These are phyloP conservation scores for Seiridium cupressi DNA, from an alignment of 2,329 filamentous ascomycete genomes.

Conservation along the genomic window DNA sequence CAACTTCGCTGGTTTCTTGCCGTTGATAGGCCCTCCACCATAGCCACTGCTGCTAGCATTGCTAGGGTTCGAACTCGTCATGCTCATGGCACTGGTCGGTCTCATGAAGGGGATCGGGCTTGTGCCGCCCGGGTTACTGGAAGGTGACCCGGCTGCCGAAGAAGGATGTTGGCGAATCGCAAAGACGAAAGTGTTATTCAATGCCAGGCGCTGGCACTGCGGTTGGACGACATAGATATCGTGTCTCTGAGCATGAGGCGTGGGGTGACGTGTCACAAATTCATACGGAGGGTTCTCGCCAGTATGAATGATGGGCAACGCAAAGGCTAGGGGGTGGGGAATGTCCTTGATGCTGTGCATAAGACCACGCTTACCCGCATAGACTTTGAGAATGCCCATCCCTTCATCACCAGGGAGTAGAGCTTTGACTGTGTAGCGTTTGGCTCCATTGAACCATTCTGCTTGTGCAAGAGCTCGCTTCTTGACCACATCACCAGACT, in stretches of 20 bases:
- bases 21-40: conserved; percentile 37
- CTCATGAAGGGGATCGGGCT: conserved; percentile 62
- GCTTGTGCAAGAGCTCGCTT: conserved; percentile 89
- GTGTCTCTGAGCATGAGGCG: conserved; percentile 94
- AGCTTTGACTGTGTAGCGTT: conserved; percentile 92
- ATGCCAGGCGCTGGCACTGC: conserved; percentile 81
- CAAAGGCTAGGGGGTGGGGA: conserved; percentile 84
- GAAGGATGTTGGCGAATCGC: conserved; percentile 90
- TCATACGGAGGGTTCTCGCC: conserved; percentile 94
- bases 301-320: conserved; percentile 84
- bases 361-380: conserved; percentile 88
- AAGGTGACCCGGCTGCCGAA: conserved; percentile 31
- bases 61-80: conserved; percentile 59
- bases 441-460: conserved; percentile 84
- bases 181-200: conserved; percentile 98
- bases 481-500: conserved; percentile 81
- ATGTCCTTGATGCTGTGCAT: conserved; percentile 99
- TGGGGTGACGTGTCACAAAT: conserved; percentile 89
- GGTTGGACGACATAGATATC: conserved; percentile 97
- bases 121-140: conserved; percentile 44
- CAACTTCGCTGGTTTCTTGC: conserved; percentile 87
- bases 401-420: conserved; percentile 90
- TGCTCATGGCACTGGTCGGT: conserved; percentile 63
- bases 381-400: conserved; percentile 82
- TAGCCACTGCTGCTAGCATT: conserved; percentile 46